phyloP scores from a whole-genome alignment of 495 filamentous ascomycete species.

The Podospora tetraspora region DNA sequence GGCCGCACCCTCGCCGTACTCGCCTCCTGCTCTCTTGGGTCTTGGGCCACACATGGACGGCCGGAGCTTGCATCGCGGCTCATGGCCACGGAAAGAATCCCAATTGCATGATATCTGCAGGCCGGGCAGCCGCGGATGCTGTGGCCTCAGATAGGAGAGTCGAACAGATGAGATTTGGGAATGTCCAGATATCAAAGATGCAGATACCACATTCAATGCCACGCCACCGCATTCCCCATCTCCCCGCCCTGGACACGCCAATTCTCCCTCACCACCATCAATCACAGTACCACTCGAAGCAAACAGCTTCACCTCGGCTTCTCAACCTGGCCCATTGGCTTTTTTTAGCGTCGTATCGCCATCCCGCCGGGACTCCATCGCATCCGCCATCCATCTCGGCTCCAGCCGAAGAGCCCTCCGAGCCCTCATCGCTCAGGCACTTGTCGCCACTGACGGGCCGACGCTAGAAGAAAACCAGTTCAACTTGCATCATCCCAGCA shows the following conservation, averaged over 20 bases:
- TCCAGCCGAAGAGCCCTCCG: neutral
- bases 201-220: neutral
- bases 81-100: neutral
- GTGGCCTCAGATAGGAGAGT: neutral
- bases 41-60: neutral
- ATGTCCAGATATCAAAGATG: neutral
- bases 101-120: neutral
- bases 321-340: neutral
- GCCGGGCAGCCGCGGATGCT: neutral
- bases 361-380: neutral
- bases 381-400: neutral
- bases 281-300: no score
- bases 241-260: neutral
- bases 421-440: neutral
- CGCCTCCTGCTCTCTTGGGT: neutral
- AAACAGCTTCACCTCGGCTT: no score
- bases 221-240: neutral
- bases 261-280: neutral
- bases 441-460: neutral
- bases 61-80: neutral
- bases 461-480: neutral
- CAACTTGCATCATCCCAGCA: constrained; percentile 6
- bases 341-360: neutral
- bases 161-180: neutral
- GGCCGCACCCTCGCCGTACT: neutral